Evolutionary conservation across 2,329 filamentous ascomycete genomes (phyloP).

Genomic region (Orbilia brochopaga): DNA sequence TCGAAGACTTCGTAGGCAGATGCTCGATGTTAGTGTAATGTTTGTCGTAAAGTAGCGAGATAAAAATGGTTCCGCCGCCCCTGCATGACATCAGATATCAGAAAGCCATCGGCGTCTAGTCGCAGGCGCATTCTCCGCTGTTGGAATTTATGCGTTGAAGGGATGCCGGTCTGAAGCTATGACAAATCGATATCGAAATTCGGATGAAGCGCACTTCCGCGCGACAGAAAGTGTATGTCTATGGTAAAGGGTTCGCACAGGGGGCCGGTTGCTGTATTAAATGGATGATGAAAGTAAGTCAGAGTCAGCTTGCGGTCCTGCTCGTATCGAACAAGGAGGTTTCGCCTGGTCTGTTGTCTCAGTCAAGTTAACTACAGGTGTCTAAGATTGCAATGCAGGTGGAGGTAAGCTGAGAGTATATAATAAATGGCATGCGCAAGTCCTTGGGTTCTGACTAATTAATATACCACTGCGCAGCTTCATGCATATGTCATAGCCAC

Average conservation of each 20-base stretch:
- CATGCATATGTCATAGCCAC: not conserved
- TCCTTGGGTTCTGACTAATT: not conserved
- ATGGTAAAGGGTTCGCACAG: slow-evolving; percentile 21
- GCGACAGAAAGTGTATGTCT: not conserved
- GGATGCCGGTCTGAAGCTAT: not conserved
- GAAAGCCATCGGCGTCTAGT: not conserved
- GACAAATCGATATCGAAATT: not conserved
- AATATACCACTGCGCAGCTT: not conserved
- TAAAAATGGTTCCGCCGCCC: not conserved
- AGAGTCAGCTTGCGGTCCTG: not conserved
- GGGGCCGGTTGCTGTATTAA: slow-evolving; percentile 13
- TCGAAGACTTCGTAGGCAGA: not conserved
- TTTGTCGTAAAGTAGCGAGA: not conserved
- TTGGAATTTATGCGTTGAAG: slow-evolving; percentile 16
- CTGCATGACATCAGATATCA: not conserved
- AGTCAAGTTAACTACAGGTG: not conserved
- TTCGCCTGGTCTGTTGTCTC: slow-evolving; percentile 36
- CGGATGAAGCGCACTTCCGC: no score
- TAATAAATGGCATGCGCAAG: not conserved
- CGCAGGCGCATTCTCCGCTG: slow-evolving; percentile 3
- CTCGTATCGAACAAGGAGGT: slow-evolving; percentile 38
- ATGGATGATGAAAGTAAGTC: slow-evolving; percentile 26
- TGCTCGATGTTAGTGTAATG: not conserved
- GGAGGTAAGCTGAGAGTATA: slow-evolving; percentile 37
- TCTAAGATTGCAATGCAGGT: slow-evolving; percentile 9